Evolutionary conservation across 768 basidiomycete species (phyloP).

Genomic region (Candolleomyces aberdarensis): DNA sequence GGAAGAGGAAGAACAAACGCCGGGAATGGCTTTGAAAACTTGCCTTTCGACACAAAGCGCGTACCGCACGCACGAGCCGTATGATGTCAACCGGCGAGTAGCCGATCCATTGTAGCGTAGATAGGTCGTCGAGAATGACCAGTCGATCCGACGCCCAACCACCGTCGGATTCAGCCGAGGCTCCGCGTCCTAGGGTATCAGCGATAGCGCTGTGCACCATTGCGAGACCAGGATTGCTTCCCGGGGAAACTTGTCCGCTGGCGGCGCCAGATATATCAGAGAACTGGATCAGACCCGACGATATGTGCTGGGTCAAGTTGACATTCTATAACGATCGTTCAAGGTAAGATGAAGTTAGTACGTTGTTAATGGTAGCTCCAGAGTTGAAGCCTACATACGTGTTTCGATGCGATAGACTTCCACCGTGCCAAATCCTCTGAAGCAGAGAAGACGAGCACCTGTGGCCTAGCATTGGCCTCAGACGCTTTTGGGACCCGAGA

Average conservation of each 20-base stretch:
- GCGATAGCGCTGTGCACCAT: no score
- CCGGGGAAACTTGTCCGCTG: no score
- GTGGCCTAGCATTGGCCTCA: conserved; percentile 2
- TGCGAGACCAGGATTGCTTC: no score
- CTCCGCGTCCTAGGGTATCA: no score
- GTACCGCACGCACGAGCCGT: conserved; percentile 59
- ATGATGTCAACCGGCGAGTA: conserved; percentile 46
- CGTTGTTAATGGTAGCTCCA: no score
- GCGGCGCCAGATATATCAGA: conserved; percentile 40
- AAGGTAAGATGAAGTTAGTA: no score
- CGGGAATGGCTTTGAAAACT: no score
- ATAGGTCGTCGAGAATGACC: conserved; percentile 69
- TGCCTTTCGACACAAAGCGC: conserved; percentile 55
- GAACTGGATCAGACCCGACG: conserved; percentile 43
- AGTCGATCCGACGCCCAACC: conserved; percentile 24
- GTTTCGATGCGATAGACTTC: conserved; percentile 61
- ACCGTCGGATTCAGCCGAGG: conserved; percentile 9
- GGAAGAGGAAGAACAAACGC: no score
- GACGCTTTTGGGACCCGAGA: background rate
- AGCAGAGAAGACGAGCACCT: conserved; percentile 53
- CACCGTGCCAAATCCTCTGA: conserved; percentile 57
- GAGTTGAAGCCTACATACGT: conserved; percentile 32
- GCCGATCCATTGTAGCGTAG: conserved; percentile 72
- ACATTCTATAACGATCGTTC: conserved; percentile 22
- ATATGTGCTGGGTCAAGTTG: background rate